phyloP scores from a whole-genome alignment of 306 rosid species.

The Quercus alba region DNA sequence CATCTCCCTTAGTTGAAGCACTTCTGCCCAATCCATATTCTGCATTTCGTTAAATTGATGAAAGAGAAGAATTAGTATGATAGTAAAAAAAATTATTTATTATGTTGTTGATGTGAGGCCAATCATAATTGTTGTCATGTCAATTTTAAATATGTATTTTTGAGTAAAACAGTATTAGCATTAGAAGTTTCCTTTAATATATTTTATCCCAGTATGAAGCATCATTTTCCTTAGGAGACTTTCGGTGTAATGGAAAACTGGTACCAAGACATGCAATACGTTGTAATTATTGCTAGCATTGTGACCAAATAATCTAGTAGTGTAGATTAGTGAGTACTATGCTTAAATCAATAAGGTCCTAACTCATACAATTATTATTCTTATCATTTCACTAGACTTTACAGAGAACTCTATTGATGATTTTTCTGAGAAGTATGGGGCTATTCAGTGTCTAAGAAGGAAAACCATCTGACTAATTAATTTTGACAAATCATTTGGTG shows the following conservation, averaged over 20 bases:
- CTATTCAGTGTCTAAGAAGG: background rate
- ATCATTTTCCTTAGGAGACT: background rate
- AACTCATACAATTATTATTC: background rate
- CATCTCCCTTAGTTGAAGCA: slow-evolving; percentile 78
- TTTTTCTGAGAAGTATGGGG: background rate
- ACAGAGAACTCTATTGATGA: background rate
- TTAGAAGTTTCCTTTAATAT: no score
- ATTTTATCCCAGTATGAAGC: background rate
- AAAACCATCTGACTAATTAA: background rate
- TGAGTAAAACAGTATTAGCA: no score
- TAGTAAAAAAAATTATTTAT: background rate
- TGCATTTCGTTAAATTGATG: slow-evolving; percentile 29
- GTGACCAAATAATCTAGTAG: background rate
- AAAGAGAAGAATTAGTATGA: background rate
- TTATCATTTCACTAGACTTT: background rate
- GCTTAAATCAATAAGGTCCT: no score
- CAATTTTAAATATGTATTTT: no score
- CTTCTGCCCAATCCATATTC: slow-evolving; percentile 84
- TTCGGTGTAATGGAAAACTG: background rate
- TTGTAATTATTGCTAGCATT: background rate
- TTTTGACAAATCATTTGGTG: background rate
- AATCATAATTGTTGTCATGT: no score
- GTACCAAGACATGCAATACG: background rate
- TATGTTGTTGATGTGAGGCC: no score
- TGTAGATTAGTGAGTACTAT: background rate